Evolutionary conservation across 2,329 filamentous ascomycete species (phyloP).

Genomic region (Pseudogymnoascus sp.): DNA sequence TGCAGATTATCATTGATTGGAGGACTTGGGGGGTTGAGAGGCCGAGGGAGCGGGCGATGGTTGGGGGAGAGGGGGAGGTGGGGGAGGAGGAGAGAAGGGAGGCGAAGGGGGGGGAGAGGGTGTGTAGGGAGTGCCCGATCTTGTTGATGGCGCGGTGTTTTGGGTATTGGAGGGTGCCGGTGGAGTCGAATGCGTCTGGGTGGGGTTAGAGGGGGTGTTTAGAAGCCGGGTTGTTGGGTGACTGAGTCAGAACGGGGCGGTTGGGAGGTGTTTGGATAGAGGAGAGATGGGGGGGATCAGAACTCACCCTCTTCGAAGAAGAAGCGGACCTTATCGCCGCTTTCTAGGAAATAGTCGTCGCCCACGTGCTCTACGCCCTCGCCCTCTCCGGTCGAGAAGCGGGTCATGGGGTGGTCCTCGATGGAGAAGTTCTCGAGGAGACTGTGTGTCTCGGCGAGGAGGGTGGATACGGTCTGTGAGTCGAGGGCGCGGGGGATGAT

Average conservation of each 20-base stretch:
- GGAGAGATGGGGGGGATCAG: not conserved
- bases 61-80: slow-evolving; percentile 18
- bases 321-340: slow-evolving; percentile 87
- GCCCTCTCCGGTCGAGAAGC: slow-evolving; percentile 78
- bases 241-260: not conserved
- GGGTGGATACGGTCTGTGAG: slow-evolving; percentile 52
- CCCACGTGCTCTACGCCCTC: slow-evolving; percentile 65
- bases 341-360: slow-evolving; percentile 86
- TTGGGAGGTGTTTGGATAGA: not conserved
- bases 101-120: slow-evolving; percentile 58
- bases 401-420: slow-evolving; percentile 82
- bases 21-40: slow-evolving; percentile 49
- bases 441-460: slow-evolving; percentile 65
- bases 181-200: slow-evolving; percentile 63
- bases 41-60: slow-evolving; percentile 39
- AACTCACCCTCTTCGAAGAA: slow-evolving; percentile 75
- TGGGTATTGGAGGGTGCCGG: slow-evolving; percentile 61
- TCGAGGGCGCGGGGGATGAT: slow-evolving; percentile 72
- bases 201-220: slow-evolving; percentile 1
- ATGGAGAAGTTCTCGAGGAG: slow-evolving; percentile 71
- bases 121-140: slow-evolving; percentile 72
- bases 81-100: slow-evolving; percentile 39
- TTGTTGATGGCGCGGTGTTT: slow-evolving; percentile 85
- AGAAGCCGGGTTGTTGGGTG: not conserved
- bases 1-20: slow-evolving; percentile 98